Percentiles rank a stretch among this genome's conserved stretches.
phyloP scores from a whole-genome alignment of 225 moss, liverwort and hornwort species.

The Antitrichia curtipendula region DNA sequence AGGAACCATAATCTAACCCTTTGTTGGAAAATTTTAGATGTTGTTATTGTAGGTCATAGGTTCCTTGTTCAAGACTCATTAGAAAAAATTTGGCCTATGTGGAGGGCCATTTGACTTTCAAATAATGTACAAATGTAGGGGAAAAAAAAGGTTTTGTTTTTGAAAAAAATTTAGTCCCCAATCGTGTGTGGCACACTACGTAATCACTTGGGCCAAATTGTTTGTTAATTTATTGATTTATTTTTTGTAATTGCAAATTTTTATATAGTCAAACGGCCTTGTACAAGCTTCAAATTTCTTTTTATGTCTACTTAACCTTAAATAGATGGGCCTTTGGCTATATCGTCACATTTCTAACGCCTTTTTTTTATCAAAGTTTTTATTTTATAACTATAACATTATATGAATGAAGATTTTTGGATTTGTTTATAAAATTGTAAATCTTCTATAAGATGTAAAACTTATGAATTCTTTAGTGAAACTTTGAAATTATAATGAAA shows the following conservation, averaged over 20 bases:
- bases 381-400: neutral
- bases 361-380: fast-evolving
- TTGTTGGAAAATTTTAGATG: neutral
- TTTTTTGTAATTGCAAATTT: too few species aligned
- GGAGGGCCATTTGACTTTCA: too few species aligned
- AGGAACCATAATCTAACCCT: neutral
- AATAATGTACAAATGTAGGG: too few species aligned
- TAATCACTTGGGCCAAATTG: too few species aligned
- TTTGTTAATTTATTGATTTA: too few species aligned
- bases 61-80: neutral
- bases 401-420: too few species aligned
- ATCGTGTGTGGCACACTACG: too few species aligned
- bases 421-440: neutral
- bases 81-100: too few species aligned
- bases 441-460: neutral
- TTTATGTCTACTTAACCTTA: neutral
- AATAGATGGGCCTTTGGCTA: neutral
- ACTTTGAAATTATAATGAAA: neutral
- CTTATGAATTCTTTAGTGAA: fast-evolving
- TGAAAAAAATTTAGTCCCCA: too few species aligned
- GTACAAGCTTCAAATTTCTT: too few species aligned
- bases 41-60: neutral
- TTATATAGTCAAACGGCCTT: too few species aligned
- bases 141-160: too few species aligned
- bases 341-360: neutral